These are phyloP conservation scores for Flueggea neowawraea DNA, from an alignment of 441 rosid genomes.

Conservation along the genomic window DNA sequence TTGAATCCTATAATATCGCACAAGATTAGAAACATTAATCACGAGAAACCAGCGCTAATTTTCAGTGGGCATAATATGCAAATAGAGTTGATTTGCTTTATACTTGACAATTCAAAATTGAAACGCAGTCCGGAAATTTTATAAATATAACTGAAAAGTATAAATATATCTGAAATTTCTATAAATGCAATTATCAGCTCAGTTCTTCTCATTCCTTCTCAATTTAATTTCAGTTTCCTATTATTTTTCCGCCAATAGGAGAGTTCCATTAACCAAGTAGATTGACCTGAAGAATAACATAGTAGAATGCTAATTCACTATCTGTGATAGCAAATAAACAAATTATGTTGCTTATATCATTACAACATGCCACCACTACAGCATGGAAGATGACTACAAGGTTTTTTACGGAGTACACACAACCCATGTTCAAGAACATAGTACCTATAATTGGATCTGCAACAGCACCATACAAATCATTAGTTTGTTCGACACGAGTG, in stretches of 20 bases:
- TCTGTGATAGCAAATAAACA: conserved; percentile 2
- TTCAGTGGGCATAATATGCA: neutral
- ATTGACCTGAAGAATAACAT: no score
- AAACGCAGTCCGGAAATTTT: no score
- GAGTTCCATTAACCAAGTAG: no score
- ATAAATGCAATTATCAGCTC: no score
- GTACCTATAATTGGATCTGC: conserved; percentile 38
- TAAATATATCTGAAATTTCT: no score
- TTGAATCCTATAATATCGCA: conserved; percentile 33
- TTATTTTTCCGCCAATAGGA: no score
- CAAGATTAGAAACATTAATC: neutral
- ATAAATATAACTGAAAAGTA: no score
- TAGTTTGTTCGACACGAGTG: conserved; percentile 30
- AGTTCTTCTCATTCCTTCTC: no score
- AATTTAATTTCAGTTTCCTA: no score
- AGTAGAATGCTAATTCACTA: neutral
- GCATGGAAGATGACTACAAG: conserved; percentile 8
- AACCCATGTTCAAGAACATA: conserved; percentile 25
- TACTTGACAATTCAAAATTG: neutral
- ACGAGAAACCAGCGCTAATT: neutral
- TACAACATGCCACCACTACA: neutral
- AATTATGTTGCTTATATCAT: conserved; percentile 2
- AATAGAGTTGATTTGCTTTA: no score
- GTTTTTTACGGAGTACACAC: conserved; percentile 1
- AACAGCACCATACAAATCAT: conserved; percentile 21